Evolutionary conservation across 306 rosid genomes (phyloP).

Genomic region (cucumber (Cucumis sativus)): Cucumber_9930_V3 NC_026657.2:15703501-15704000

Average conservation of each 20-base stretch:
- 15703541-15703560: no score
- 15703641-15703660: background rate
- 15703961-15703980: constrained; percentile 75
- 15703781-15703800: constrained; percentile 1
- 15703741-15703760: background rate
- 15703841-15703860: background rate
- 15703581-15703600: background rate
- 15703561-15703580: no score
- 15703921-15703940: constrained; percentile 78
- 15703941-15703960: constrained; percentile 82
- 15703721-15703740: background rate
- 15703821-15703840: background rate
- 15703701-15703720: background rate
- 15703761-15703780: background rate
- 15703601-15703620: background rate
- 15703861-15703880: background rate
- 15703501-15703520: no score
- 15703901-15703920: constrained; percentile 37
- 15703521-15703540: no score
- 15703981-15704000: constrained; percentile 49
- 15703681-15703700: background rate
- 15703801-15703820: background rate
- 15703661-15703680: background rate
- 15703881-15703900: background rate
- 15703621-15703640: constrained; percentile 2